These are phyloP conservation scores for Sporormia fimetaria DNA, from an alignment of 495 filamentous ascomycete species.

Conservation along the genomic window DNA sequence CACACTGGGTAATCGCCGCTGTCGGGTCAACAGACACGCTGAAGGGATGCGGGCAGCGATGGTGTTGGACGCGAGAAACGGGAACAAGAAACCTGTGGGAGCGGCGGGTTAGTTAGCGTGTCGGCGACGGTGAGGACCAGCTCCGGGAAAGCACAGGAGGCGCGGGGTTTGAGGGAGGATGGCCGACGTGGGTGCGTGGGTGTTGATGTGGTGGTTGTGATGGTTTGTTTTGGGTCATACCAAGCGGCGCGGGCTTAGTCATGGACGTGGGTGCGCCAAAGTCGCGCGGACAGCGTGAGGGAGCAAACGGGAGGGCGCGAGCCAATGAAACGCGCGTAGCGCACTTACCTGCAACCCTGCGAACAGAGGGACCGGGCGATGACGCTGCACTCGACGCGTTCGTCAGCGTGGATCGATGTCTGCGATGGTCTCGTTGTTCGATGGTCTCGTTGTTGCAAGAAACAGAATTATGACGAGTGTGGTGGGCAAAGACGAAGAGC, in stretches of 20 bases:
- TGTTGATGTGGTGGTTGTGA: slow-evolving; percentile 11
- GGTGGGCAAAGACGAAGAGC: not conserved
- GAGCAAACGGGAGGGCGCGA: slow-evolving; percentile 2
- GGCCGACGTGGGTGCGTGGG: too few relatives aligned
- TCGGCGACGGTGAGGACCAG: slow-evolving; percentile 14
- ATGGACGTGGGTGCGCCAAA: slow-evolving; percentile 9
- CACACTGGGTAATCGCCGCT: slow-evolving; percentile 10
- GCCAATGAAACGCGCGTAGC: slow-evolving; percentile 11
- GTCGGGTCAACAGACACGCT: slow-evolving; percentile 21
- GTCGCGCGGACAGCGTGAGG: slow-evolving; percentile 7
- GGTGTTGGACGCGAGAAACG: slow-evolving; percentile 18
- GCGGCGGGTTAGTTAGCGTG: too few relatives aligned
- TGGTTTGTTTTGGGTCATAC: slow-evolving; percentile 16
- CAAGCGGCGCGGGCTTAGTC: slow-evolving; percentile 6
- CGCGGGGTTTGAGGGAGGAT: too few relatives aligned
- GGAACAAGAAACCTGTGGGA: too few relatives aligned
- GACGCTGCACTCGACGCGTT: too few relatives aligned
- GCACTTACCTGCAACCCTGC: not conserved
- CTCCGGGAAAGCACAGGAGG: slow-evolving; percentile 15
- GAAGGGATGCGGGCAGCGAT: slow-evolving; percentile 18
- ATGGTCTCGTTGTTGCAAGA: not conserved
- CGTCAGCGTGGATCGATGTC: too few relatives aligned
- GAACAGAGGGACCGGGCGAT: too few relatives aligned
- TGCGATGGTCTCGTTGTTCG: too few relatives aligned
- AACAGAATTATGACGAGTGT: not conserved